phyloP scores from a whole-genome alignment of 345 rosid genomes.

The Combretum micranthum region DNA sequence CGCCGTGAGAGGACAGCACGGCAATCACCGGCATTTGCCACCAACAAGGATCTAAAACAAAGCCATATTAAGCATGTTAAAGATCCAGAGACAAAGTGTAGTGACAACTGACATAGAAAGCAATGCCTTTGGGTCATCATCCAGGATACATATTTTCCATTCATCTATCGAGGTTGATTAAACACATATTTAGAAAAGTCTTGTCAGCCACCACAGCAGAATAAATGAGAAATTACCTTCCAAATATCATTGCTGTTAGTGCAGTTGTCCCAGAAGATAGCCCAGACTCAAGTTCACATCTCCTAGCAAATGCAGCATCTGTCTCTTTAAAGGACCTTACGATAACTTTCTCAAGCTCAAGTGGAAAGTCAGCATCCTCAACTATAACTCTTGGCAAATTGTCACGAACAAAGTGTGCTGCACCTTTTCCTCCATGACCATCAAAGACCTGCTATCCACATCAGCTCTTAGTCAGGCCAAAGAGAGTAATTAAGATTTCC shows the following conservation, averaged over 20 bases:
- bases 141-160: too few species aligned
- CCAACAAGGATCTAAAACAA: slow-evolving; percentile 51
- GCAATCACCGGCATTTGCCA: slow-evolving; percentile 95
- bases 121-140: neutral
- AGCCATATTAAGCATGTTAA: neutral
- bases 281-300: slow-evolving; percentile 39
- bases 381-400: slow-evolving; percentile 72
- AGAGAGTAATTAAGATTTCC: neutral
- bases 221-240: slow-evolving; percentile 39
- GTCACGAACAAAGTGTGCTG: slow-evolving; percentile 67
- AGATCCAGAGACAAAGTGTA: neutral
- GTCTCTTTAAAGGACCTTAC: slow-evolving; percentile 63
- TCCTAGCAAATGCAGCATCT: slow-evolving; percentile 58
- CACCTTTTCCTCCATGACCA: slow-evolving; percentile 84
- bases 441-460: slow-evolving; percentile 56
- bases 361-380: slow-evolving; percentile 68
- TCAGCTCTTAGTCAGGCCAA: neutral
- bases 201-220: neutral
- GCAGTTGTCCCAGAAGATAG: slow-evolving; percentile 84
- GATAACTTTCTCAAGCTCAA: slow-evolving; percentile 59
- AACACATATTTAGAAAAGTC: too few species aligned
- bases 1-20: slow-evolving; percentile 65
- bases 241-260: slow-evolving; percentile 74
- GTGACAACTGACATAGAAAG: neutral
- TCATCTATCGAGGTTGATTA: too few species aligned